A percentile compares a stretch with the other conserved stretches of the same genome.
Evolutionary conservation across 2,329 filamentous ascomycete species (phyloP).

Genomic region (Microdochium bolleyi): DNA sequence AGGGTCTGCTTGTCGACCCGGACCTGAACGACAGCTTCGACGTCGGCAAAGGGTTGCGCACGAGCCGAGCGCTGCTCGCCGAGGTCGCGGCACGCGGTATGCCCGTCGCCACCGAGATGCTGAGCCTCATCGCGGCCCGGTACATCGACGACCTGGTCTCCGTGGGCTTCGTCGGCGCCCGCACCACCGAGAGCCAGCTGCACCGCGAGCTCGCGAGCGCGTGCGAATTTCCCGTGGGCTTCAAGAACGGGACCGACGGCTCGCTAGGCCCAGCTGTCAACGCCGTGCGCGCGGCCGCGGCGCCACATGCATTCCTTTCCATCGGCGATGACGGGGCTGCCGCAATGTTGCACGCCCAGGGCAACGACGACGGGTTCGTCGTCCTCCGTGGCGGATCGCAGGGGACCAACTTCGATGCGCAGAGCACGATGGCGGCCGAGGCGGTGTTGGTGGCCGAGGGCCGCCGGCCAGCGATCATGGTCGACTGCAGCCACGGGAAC

Average conservation of each 20-base stretch:
- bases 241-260: conserved; percentile 98
- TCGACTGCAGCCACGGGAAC: conserved; percentile 97
- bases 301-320: conserved; percentile 93
- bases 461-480: conserved; percentile 75
- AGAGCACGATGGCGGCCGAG: conserved; percentile 78
- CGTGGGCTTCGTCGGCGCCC: conserved; percentile 84
- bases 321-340: conserved; percentile 95
- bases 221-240: conserved; percentile 92
- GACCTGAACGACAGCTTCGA: conserved; percentile 98
- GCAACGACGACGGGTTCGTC: conserved; percentile 95
- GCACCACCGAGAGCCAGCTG: conserved; percentile 92
- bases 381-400: conserved; percentile 88
- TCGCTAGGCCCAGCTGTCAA: conserved; percentile 84
- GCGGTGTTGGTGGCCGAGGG: conserved; percentile 67
- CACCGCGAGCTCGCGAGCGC: conserved; percentile 92
- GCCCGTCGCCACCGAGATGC: conserved; percentile 95
- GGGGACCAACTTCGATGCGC: conserved; percentile 87
- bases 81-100: conserved; percentile 88
- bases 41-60: conserved; percentile 92
- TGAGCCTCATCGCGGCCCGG: conserved; percentile 96
- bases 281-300: conserved; percentile 84
- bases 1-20: conserved; percentile 96
- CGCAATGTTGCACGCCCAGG: conserved; percentile 86
- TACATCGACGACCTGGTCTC: conserved; percentile 89
- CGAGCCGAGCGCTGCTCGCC: conserved; percentile 84